These are phyloP conservation scores for Zalaria sp. DNA, from an alignment of 2,329 filamentous ascomycete species.

Conservation along the genomic window DNA sequence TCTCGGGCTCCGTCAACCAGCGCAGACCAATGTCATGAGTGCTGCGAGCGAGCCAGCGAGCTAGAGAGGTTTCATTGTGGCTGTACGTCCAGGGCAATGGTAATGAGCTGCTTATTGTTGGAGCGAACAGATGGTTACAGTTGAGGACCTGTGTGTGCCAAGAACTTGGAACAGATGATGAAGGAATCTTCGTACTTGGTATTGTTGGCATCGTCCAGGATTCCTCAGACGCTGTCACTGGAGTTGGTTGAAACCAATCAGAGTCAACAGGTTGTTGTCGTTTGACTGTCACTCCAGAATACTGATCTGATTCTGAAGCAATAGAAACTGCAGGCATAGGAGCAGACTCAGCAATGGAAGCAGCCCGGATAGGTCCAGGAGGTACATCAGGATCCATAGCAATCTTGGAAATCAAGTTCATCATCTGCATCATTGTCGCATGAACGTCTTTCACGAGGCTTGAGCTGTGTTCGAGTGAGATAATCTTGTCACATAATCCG, in stretches of 20 bases:
- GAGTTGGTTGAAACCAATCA: neutral
- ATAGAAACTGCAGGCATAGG: neutral
- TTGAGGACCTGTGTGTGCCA: neutral
- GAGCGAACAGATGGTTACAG: neutral
- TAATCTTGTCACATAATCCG: neutral
- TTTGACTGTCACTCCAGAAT: neutral
- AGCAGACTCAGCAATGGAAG: neutral
- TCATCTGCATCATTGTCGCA: neutral
- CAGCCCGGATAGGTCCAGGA: neutral
- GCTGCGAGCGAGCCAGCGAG: neutral
- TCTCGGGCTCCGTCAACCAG: neutral
- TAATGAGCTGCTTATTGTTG: neutral
- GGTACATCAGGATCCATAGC: neutral
- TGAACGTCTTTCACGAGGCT: neutral
- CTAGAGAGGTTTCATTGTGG: neutral
- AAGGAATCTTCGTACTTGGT: neutral
- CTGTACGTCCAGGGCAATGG: neutral
- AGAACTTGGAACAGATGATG: neutral
- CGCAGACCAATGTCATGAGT: neutral
- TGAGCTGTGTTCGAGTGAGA: neutral
- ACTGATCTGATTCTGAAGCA: neutral
- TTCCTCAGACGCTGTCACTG: neutral
- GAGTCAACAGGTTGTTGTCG: too few species aligned
- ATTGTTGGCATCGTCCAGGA: neutral
- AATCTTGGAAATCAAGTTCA: neutral